Evolutionary conservation across 164 flowering plant species (phyloP), one percentile per base, ranked within the genome.

Genomic region (Vitis rupestris): DNA sequence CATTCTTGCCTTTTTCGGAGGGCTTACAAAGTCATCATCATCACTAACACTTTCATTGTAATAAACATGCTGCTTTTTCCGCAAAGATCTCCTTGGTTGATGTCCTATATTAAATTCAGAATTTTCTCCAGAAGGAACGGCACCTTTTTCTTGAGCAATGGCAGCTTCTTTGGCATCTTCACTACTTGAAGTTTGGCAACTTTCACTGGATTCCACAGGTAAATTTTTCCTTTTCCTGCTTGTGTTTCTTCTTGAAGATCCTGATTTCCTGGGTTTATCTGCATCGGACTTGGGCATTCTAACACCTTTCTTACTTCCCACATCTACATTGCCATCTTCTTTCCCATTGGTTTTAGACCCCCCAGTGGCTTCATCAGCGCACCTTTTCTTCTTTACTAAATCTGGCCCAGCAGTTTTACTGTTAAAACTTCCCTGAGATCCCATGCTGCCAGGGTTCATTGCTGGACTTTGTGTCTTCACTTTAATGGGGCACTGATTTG

Each of bases 21-120:
- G 70, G 30, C 48, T 60, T 59, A 37, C 66, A 47, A 67, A 29
- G 14, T 81, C 77, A 50, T 88, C 87, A 64, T 85, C 89, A 66
- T 84, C 87, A 70, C 84, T 81, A 12, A 58, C 16, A 70, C 80
- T 72, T 65, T 90, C 93, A 37, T 76, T 78, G 59, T 87, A 88
- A 11, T 82, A 84, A 51, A 87, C 84, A 13, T 82, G 61, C 44
- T 78, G 81, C 69, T 76, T 88, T 1, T 57, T 71, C 65, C 91
- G 78, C 19, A 65, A 16, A 31, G 90, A 88, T 64, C 86, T 84
- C 60, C 89, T 70, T 7, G 76, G 81, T 30, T 54, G 6, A 30
- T 49, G 70, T 7, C 64, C 77, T 19, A 63, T 68, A 63, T 23
- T 30, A 47, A n/a, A 27, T 53, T 54, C 81, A 65, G 47, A 27